Percentiles rank a stretch among this genome's conserved stretches.
Evolutionary conservation across 2,329 filamentous ascomycete species (phyloP).

Genomic region (Zasmidium cellare): DNA sequence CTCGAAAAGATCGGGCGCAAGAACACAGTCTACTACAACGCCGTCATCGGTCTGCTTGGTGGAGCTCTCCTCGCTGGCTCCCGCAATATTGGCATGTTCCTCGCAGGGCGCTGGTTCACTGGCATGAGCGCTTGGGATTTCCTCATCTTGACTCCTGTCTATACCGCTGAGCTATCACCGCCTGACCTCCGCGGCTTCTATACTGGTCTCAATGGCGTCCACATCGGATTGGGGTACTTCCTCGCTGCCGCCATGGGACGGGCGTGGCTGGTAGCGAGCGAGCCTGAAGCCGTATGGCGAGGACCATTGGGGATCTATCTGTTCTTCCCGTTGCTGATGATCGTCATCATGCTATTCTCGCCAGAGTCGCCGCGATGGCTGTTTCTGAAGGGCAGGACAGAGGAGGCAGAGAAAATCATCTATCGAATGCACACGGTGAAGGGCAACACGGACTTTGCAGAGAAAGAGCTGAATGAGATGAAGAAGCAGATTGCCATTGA

Average conservation of each 20-base stretch:
- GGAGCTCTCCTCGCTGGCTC: background rate
- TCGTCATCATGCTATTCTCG: background rate
- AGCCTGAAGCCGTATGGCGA: background rate
- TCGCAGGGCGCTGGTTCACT: background rate
- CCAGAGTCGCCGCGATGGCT: slow-evolving; percentile 40
- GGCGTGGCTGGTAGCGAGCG: background rate
- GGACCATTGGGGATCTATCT: background rate
- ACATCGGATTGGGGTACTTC: slow-evolving; percentile 1
- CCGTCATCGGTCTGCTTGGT: background rate
- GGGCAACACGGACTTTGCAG: slow-evolving; percentile 37
- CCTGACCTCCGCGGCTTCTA: background rate
- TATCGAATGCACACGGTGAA: slow-evolving; percentile 43
- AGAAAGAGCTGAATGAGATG: slow-evolving; percentile 33
- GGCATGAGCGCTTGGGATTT: background rate
- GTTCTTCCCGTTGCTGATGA: slow-evolving; percentile 1
- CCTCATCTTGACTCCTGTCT: background rate
- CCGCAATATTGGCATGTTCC: slow-evolving; percentile 1
- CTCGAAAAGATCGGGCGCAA: slow-evolving; percentile 1
- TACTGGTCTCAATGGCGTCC: background rate
- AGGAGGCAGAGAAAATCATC: slow-evolving; percentile 42
- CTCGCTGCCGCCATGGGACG: background rate
- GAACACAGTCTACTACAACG: slow-evolving; percentile 2
- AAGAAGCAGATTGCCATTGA: slow-evolving; percentile 43
- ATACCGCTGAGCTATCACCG: background rate
- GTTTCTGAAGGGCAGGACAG: slow-evolving; percentile 41